Percentiles rank a stretch among this genome's conserved stretches.
phyloP scores from a whole-genome alignment of 208 protist genomes.

The Leishmania guyanensis region DNA sequence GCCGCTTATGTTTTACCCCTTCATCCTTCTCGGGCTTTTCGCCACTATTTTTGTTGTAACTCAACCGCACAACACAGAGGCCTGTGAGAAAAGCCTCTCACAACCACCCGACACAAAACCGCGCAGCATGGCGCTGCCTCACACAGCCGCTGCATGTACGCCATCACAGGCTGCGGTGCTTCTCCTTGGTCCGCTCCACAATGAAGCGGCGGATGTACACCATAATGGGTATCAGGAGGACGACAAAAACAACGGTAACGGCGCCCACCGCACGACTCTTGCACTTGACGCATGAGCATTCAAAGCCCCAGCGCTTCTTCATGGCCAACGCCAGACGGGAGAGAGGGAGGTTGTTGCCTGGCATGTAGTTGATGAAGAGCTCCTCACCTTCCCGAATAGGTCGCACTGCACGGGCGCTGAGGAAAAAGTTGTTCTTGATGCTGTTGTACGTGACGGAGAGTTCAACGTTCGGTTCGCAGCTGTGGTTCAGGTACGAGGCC shows the following conservation, averaged over 20 bases:
- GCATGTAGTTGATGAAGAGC: constrained; percentile 88
- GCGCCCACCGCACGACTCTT: constrained; percentile 76
- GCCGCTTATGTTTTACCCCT: too few relatives aligned
- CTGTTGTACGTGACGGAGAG: constrained; percentile 75
- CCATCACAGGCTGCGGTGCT: constrained; percentile 60
- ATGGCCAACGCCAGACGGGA: constrained; percentile 76
- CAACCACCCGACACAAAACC: background rate
- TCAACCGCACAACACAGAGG: background rate
- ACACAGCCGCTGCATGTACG: background rate
- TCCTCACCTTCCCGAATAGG: constrained; percentile 81
- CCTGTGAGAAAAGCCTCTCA: background rate
- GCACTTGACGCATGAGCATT: constrained; percentile 81
- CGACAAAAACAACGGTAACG: constrained; percentile 62
- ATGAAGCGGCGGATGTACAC: constrained; percentile 67
- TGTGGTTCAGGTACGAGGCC: constrained; percentile 86
- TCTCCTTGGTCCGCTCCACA: constrained; percentile 65
- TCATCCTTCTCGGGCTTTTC: background rate
- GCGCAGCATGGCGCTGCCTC: background rate
- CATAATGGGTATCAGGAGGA: constrained; percentile 59
- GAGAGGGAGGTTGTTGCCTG: constrained; percentile 75
- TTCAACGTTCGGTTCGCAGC: constrained; percentile 84
- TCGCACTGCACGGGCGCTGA: constrained; percentile 69
- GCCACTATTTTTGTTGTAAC: background rate
- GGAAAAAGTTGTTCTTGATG: constrained; percentile 72
- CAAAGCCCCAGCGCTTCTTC: constrained; percentile 85